phyloP scores from a whole-genome alignment of 2,329 filamentous ascomycete species.

The Aureobasidium musti region DNA sequence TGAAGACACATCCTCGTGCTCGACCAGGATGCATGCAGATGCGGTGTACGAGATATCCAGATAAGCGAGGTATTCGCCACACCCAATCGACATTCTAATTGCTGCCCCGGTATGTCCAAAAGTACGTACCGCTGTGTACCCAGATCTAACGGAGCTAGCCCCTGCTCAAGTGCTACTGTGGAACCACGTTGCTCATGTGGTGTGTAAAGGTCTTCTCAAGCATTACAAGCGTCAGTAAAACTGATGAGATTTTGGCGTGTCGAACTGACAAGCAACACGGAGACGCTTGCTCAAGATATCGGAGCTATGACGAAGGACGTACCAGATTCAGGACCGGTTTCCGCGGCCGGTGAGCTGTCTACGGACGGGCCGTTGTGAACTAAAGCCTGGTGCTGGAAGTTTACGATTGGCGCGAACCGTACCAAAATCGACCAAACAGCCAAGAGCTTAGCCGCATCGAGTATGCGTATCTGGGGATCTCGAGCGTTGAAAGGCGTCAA shows the following conservation, averaged over 20 bases:
- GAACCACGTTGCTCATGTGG: not conserved
- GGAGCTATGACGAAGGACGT: slow-evolving; percentile 11
- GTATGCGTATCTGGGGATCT: not conserved
- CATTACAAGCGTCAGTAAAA: not conserved
- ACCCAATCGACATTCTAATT: slow-evolving; percentile 24
- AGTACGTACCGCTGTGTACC: slow-evolving; percentile 22
- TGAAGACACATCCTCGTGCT: not conserved
- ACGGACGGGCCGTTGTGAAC: slow-evolving; percentile 21
- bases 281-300: not conserved
- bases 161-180: not conserved
- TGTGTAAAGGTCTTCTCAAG: not conserved
- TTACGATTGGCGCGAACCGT: slow-evolving; percentile 14
- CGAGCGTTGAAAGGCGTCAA: not conserved
- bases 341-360: slow-evolving; percentile 17
- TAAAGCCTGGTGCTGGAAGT: not conserved
- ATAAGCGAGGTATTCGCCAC: slow-evolving; percentile 26
- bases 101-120: slow-evolving; percentile 17
- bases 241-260: not conserved
- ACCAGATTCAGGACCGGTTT: not conserved
- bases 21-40: not conserved
- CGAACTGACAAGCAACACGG: not conserved
- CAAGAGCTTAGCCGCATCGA: slow-evolving; percentile 15
- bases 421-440: not conserved
- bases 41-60: slow-evolving; percentile 13
- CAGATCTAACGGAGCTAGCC: not conserved